phyloP scores from a whole-genome alignment of 2,329 filamentous ascomycete species.

The Arthrinium phaeospermum region DNA sequence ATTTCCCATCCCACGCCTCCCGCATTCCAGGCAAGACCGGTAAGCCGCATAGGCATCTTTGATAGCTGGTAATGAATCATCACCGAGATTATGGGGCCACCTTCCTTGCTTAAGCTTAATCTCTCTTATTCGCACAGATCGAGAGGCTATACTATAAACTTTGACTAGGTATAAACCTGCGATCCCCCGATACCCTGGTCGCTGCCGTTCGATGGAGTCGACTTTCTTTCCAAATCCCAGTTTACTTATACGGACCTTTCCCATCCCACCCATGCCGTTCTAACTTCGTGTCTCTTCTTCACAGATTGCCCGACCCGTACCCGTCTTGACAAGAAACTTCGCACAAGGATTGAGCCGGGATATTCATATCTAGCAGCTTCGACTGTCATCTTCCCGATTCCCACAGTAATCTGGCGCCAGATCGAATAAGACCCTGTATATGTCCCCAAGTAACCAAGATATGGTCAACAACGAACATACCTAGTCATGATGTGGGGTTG shows the following conservation, averaged over 20 bases:
- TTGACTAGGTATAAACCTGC: constrained; percentile 6
- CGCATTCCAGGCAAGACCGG: constrained; percentile 5
- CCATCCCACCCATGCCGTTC: background rate
- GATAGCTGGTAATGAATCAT: constrained; percentile 23
- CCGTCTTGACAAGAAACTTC: background rate
- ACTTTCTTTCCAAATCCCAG: background rate
- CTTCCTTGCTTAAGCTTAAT: constrained; percentile 16
- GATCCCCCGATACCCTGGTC: constrained; percentile 17
- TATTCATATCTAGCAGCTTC: background rate
- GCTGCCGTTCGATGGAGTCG: background rate
- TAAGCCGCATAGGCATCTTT: constrained; percentile 7
- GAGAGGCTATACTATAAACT: constrained; percentile 8
- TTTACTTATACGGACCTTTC: background rate
- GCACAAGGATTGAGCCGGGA: background rate
- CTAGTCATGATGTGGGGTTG: constrained; percentile 7
- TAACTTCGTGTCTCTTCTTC: background rate
- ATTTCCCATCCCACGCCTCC: constrained; percentile 11
- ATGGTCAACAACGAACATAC: background rate
- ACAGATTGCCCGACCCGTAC: background rate
- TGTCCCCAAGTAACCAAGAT: constrained; percentile 1
- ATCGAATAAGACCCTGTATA: constrained; percentile 11
- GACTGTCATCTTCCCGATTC: background rate
- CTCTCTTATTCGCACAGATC: constrained; percentile 9
- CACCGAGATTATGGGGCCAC: constrained; percentile 7
- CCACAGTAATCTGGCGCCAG: background rate